Evolutionary conservation across 768 basidiomycete species (phyloP).

Genomic region (Rhodosporidiobolus sp.): DNA sequence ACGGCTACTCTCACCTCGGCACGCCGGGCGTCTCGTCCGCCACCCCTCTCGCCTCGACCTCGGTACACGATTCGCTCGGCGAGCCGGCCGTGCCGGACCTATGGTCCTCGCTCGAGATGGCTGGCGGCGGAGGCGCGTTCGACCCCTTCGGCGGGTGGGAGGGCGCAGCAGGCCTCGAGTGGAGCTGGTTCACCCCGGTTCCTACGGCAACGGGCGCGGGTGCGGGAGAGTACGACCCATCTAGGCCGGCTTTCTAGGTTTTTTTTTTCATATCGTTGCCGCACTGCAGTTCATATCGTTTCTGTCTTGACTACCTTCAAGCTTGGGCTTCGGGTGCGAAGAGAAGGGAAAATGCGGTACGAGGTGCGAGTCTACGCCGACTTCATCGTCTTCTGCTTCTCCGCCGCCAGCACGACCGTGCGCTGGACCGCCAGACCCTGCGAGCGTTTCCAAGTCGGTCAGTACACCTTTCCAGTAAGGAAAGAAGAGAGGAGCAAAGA

Average conservation of each 20-base stretch:
- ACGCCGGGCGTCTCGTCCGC: neutral
- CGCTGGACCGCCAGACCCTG: slow-evolving; percentile 85
- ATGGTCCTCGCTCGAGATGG: slow-evolving; percentile 1
- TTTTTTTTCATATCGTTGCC: too few relatives aligned
- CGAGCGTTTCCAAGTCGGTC: neutral
- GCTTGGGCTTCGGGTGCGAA: too few relatives aligned
- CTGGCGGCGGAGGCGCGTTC: neutral
- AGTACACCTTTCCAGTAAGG: too few relatives aligned
- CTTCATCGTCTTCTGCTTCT: slow-evolving; percentile 89
- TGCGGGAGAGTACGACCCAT: neutral
- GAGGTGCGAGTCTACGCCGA: neutral
- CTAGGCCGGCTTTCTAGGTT: neutral
- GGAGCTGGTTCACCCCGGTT: neutral
- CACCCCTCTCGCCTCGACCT: neutral
- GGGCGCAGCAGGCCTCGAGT: neutral
- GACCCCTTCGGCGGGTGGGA: slow-evolving; percentile 9
- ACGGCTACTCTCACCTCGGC: too few relatives aligned
- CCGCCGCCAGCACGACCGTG: slow-evolving; percentile 91
- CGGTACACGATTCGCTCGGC: neutral
- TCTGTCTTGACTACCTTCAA: too few relatives aligned
- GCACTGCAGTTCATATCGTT: too few relatives aligned
- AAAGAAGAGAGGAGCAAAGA: neutral
- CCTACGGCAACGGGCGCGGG: neutral
- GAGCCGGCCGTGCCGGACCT: neutral
- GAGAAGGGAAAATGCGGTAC: too few relatives aligned